Evolutionary conservation across 2,329 filamentous ascomycete genomes (phyloP), one percentile per base, ranked within the genome.

Genomic region (Fusarium continuum): DNA sequence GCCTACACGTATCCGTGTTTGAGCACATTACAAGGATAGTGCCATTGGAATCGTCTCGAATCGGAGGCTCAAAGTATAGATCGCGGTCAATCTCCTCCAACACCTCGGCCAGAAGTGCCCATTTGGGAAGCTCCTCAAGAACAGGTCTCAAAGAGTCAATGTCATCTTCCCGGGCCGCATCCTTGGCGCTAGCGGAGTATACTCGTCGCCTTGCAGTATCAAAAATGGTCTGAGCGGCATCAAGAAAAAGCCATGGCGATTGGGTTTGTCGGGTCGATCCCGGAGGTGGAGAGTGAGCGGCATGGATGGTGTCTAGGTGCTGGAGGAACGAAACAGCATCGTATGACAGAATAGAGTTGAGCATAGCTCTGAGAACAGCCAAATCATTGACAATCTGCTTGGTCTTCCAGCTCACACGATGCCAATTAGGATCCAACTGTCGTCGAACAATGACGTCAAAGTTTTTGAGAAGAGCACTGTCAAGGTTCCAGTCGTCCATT

Each of bases 381-480:
- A 99, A 76, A 73, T 98, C 95, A 70, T 89, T 90, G 53, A 96
- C 94, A 67, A 99, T 97, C 76, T 97, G 93, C 70, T 91, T 92
- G 3, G 94, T 98, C 76, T 95, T 93, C 83, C 91, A 96, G 75
- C 91, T 97, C 46, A 97, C 91, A 49, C 95, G 88, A 79, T 99
- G 95, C 95, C 95, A 99, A 55, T 98, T 93, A 5, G 94, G 93
- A 72, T 98, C 93, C 16, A 99, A 81, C 75, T 99, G 95, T 55
- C 93, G 86, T 61, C 94, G 86, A 45, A 99, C 88, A 51, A 93
- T 90, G 58, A 91, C 82, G 74, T 98, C 95, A 74, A 99, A 99
- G 70, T 93, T 96, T 72, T 90, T 91, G 66, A 97, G 90, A 59
- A 98, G 79, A 29, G 94, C 94, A 72, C 91, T 97, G 75, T 98